Percentiles rank a stretch among this genome's conserved stretches.
phyloP scores from a whole-genome alignment of 768 basidiomycete genomes.

The Mycena pura region DNA sequence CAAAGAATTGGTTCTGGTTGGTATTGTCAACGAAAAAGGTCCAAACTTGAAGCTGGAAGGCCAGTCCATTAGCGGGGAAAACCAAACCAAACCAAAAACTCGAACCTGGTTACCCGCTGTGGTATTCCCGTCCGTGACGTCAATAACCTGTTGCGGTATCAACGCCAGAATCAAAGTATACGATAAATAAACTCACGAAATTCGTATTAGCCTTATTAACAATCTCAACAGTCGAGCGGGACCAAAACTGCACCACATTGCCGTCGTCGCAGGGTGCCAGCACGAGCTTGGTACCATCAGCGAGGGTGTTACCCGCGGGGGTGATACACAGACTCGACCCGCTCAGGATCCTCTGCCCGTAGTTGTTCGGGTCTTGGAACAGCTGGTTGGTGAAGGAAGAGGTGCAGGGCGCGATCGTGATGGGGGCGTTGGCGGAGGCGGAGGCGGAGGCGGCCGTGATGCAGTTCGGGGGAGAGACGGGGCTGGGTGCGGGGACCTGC shows the following conservation, averaged over 20 bases:
- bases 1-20: constrained; percentile 3
- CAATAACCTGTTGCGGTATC: neutral
- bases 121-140: constrained; percentile 5
- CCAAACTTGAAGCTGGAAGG: constrained; percentile 6
- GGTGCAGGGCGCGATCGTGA: constrained; percentile 3
- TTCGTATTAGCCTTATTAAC: constrained; percentile 1
- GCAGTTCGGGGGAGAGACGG: constrained; percentile 3
- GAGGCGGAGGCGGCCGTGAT: neutral
- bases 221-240: neutral
- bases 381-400: neutral
- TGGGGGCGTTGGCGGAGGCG: constrained; percentile 7
- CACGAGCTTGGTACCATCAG: constrained; percentile 6
- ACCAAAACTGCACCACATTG: constrained; percentile 6
- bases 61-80: neutral
- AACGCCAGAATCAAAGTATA: constrained; percentile 2
- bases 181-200: constrained; percentile 8
- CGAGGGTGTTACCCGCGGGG: neutral
- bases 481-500: neutral
- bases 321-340: constrained; percentile 3
- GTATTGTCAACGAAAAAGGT: neutral
- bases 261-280: constrained; percentile 4
- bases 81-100: neutral
- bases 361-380: constrained; percentile 2
- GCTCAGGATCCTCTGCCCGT: constrained; percentile 4
- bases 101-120: constrained; percentile 5